These are phyloP conservation scores for Trypanosoma melophagium DNA, from an alignment of 208 protist species.

Conservation along the genomic window DNA sequence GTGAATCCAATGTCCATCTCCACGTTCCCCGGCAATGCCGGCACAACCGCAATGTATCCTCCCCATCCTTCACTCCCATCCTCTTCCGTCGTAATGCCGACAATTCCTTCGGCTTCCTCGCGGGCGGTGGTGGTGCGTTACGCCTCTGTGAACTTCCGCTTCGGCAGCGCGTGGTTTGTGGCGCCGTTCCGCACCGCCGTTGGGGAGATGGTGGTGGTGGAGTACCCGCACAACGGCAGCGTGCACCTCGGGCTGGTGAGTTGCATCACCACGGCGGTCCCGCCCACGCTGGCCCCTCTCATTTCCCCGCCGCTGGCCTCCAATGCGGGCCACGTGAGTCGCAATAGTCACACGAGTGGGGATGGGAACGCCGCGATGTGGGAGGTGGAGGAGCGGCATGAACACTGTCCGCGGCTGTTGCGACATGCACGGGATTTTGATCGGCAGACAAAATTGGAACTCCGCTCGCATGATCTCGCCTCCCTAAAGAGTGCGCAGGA, in stretches of 20 bases:
- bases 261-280: slow-evolving; percentile 65
- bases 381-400: too few species aligned
- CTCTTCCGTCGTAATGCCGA: too few species aligned
- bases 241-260: slow-evolving; percentile 81
- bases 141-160: slow-evolving; percentile 86
- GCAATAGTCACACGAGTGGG: too few species aligned
- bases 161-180: slow-evolving; percentile 85
- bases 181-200: slow-evolving; percentile 72
- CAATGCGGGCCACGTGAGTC: too few species aligned
- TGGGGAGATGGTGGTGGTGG: slow-evolving; percentile 83
- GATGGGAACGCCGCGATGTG: too few species aligned
- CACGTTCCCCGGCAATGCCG: too few species aligned
- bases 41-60: too few species aligned
- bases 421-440: slow-evolving; percentile 82
- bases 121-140: slow-evolving; percentile 48
- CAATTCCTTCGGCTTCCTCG: too few species aligned
- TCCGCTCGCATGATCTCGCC: slow-evolving; percentile 64
- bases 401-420: slow-evolving; percentile 63
- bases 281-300: slow-evolving; percentile 47
- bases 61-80: too few species aligned
- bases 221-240: slow-evolving; percentile 68
- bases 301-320: background rate
- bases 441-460: slow-evolving; percentile 66
- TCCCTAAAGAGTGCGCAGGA: slow-evolving; percentile 56
- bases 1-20: too few species aligned